phyloP scores from a whole-genome alignment of 2,329 filamentous ascomycete species.

The Chaetomiaceae sp. region DNA sequence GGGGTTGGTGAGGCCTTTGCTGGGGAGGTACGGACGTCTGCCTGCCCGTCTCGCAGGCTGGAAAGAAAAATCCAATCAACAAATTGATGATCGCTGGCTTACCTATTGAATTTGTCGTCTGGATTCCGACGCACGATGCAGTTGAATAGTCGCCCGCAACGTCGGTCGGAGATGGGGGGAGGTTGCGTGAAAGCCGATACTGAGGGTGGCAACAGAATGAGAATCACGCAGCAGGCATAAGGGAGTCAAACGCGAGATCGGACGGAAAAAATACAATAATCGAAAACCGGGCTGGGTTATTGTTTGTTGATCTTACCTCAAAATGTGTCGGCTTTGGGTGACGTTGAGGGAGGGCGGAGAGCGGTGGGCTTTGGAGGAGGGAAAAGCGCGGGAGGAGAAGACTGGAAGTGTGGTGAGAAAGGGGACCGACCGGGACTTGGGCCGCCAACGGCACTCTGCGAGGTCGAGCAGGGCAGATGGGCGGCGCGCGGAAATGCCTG shows the following conservation, averaged over 20 bases:
- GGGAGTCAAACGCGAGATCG: constrained; percentile 6
- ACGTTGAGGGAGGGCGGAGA: constrained; percentile 9
- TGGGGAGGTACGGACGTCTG: neutral
- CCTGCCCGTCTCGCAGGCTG: neutral
- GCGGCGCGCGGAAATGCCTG: constrained; percentile 1
- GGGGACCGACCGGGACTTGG: too few relatives aligned
- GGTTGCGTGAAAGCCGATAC: constrained; percentile 10
- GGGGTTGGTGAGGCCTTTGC: constrained; percentile 10
- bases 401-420: constrained; percentile 12
- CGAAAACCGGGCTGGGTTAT: neutral
- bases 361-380: constrained; percentile 11
- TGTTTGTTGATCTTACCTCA: constrained; percentile 13
- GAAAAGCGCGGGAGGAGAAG: constrained; percentile 11
- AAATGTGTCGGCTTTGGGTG: constrained; percentile 9
- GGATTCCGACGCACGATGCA: neutral
- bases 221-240: constrained; percentile 4
- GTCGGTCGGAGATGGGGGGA: constrained; percentile 6
- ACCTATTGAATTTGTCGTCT: constrained; percentile 2
- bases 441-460: neutral
- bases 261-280: constrained; percentile 8
- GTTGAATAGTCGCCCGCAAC: neutral
- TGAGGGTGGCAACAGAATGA: constrained; percentile 11
- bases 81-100: neutral
- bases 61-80: neutral
- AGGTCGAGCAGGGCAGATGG: constrained; percentile 1